phyloP scores from a whole-genome alignment of 2,329 filamentous ascomycete species.

The Aspergillus bombycis region DNA sequence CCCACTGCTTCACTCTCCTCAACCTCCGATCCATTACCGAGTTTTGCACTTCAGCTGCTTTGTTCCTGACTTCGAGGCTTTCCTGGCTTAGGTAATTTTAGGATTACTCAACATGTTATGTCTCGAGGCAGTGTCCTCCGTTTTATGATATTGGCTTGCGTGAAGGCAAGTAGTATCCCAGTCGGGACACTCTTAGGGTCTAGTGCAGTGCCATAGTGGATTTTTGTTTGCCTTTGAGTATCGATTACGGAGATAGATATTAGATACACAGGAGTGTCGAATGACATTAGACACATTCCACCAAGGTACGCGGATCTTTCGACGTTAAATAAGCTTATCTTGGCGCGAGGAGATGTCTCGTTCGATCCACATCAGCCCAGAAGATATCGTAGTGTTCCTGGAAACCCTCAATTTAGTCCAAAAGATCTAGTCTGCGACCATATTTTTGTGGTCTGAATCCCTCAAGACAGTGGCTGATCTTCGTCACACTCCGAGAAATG shows the following conservation, averaged over 20 bases:
- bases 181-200: too few relatives aligned
- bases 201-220: too few relatives aligned
- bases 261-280: too few relatives aligned
- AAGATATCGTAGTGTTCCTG: background rate
- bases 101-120: background rate
- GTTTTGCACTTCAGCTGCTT: background rate
- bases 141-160: background rate
- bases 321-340: background rate
- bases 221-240: background rate
- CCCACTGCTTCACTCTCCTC: background rate
- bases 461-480: too few relatives aligned
- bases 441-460: background rate
- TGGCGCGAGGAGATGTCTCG: background rate
- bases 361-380: background rate
- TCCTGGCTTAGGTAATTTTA: background rate
- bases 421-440: background rate
- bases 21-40: background rate
- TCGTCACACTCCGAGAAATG: too few relatives aligned
- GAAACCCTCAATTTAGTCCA: background rate
- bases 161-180: background rate
- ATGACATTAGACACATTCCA: background rate
- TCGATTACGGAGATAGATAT: too few relatives aligned
- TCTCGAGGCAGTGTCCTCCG: background rate
- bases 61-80: background rate
- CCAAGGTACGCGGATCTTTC: background rate